Conservation (phyloP, 2,329 filamentous ascomycete genomes). For the Monilinia fructicola region DNA sequence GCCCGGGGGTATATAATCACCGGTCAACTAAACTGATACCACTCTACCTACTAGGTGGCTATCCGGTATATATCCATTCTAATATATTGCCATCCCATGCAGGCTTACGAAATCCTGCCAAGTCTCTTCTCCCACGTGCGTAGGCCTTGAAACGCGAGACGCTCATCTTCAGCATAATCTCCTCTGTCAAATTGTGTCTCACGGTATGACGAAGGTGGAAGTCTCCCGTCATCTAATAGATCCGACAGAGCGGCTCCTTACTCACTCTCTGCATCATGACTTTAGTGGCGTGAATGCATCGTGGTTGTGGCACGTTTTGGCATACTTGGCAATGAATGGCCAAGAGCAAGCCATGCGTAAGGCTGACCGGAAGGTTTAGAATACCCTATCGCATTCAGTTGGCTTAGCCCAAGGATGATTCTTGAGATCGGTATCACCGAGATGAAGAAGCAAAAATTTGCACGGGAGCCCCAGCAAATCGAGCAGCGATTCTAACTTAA, state of each 20-base stretch:
- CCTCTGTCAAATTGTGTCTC: background rate
- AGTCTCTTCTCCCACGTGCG: slow-evolving; percentile 2
- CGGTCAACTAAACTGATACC: background rate
- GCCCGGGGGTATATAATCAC: background rate
- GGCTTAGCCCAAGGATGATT: background rate
- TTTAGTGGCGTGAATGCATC: background rate
- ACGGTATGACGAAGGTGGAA: background rate
- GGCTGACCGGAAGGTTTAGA: background rate
- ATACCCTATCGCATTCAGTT: background rate
- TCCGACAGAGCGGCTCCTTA: background rate
- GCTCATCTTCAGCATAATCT: slow-evolving; percentile 2
- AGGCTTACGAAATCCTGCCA: background rate
- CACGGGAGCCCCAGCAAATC: background rate
- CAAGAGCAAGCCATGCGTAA: slow-evolving; percentile 6
- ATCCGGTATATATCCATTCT: background rate
- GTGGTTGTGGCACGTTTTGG: slow-evolving; percentile 21
- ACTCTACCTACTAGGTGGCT: background rate
- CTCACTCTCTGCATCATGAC: background rate
- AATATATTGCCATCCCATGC: background rate
- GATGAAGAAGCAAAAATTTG: background rate
- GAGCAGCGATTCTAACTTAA: background rate
- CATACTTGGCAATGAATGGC: slow-evolving; percentile 26
- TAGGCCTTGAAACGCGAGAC: background rate
- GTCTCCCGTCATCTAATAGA: no score
- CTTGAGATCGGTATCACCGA: background rate